phyloP scores from a whole-genome alignment of 1,284 basidiomycete genomes.

The Malassezia pachydermatis region DNA sequence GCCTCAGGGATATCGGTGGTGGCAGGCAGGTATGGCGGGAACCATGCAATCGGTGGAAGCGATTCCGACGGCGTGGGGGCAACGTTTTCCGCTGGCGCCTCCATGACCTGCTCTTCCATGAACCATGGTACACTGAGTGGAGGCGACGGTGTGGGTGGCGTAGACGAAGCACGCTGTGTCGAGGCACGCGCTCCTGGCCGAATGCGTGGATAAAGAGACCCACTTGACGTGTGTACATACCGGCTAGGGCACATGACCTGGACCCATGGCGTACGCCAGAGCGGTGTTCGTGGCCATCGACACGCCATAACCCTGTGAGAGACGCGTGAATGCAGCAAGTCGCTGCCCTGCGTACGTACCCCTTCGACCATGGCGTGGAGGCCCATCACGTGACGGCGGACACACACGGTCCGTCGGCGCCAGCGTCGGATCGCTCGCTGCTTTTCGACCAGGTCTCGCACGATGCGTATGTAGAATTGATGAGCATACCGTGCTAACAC shows the following conservation, averaged over 20 bases:
- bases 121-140: conserved; percentile 29
- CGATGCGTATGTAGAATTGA: conserved; percentile 12
- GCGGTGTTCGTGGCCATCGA: neutral
- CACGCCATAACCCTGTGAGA: no score
- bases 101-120: conserved; percentile 29
- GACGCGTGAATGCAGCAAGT: no score
- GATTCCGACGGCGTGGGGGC: neutral
- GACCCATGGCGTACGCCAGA: neutral
- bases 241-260: neutral
- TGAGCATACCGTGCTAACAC: neutral
- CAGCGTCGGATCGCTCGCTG: neutral
- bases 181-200: no score
- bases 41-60: conserved; percentile 11
- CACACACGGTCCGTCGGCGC: neutral
- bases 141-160: neutral
- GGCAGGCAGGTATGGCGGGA: conserved; percentile 13
- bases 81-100: conserved; percentile 11
- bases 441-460: neutral
- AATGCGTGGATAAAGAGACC: conserved; percentile 9
- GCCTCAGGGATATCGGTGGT: conserved; percentile 21
- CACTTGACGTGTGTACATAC: no score
- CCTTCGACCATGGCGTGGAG: no score
- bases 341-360: no score
- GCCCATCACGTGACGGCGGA: conserved; percentile 8
- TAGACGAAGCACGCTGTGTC: neutral